A percentile compares a stretch with the other conserved stretches of the same genome.
Conservation (phyloP, 352 stramenopile species). For the Phytophthora aleatoria region DNA sequence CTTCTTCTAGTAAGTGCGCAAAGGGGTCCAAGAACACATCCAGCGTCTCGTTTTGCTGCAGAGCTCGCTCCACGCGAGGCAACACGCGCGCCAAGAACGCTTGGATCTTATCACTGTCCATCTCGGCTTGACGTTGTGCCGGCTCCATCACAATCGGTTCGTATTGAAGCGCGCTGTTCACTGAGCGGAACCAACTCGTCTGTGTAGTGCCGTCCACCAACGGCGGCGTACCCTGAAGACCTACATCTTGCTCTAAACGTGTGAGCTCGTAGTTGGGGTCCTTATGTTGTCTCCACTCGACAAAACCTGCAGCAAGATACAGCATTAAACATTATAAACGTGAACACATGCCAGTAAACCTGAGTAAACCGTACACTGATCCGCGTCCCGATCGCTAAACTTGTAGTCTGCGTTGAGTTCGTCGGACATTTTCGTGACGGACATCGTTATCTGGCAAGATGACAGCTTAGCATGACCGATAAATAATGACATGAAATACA, state of each 20-base stretch:
- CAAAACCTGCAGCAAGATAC: constrained; percentile 53
- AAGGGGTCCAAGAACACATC: constrained; percentile 87
- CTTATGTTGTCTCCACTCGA: constrained; percentile 87
- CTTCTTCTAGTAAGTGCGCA: constrained; percentile 64
- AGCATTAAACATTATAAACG: not conserved
- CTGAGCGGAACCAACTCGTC: constrained; percentile 84
- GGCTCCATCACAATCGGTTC: constrained; percentile 65
- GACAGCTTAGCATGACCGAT: constrained; percentile 1
- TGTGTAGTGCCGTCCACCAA: constrained; percentile 73
- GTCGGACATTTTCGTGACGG: constrained; percentile 82
- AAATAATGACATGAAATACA: not conserved
- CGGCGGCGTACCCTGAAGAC: constrained; percentile 72
- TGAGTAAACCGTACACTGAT: constrained; percentile 62
- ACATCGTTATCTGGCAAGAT: constrained; percentile 64
- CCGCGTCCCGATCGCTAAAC: constrained; percentile 80
- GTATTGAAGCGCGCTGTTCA: constrained; percentile 86
- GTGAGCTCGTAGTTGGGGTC: constrained; percentile 85
- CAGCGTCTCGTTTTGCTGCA: constrained; percentile 88
- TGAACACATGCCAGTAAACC: not conserved
- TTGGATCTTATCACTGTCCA: constrained; percentile 76
- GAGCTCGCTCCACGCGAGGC: constrained; percentile 69
- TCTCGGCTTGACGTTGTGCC: constrained; percentile 44
- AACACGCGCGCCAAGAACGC: constrained; percentile 68
- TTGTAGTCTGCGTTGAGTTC: constrained; percentile 87
- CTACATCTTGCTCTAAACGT: constrained; percentile 76